Conservation (phyloP, 2,329 filamentous ascomycete genomes). For the Fusarium paranaense region DNA sequence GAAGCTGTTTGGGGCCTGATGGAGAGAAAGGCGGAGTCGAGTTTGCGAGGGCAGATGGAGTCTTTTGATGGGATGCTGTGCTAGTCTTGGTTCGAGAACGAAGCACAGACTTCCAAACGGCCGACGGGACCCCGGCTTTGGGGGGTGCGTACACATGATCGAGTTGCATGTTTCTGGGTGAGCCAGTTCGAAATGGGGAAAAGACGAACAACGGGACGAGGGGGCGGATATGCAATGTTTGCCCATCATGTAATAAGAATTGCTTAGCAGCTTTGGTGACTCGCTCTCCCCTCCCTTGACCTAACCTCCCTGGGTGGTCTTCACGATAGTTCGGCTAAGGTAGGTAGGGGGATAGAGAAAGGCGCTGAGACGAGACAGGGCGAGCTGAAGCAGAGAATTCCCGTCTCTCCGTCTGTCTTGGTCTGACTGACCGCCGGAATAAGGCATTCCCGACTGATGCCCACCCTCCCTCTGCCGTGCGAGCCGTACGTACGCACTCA, state of each 20-base stretch:
- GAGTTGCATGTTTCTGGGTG: slow-evolving; percentile 18
- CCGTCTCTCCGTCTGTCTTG: neutral
- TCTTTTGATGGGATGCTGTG: slow-evolving; percentile 1
- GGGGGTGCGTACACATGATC: slow-evolving; percentile 6
- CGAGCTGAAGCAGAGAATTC: slow-evolving; percentile 15
- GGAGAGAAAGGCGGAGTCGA: slow-evolving; percentile 17
- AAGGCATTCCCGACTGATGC: neutral
- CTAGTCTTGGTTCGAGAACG: slow-evolving; percentile 35
- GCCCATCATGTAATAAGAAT: slow-evolving; percentile 36
- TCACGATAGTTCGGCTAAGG: slow-evolving; percentile 19
- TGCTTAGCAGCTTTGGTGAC: slow-evolving; percentile 11
- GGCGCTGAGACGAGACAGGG: neutral
- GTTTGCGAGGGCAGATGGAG: slow-evolving; percentile 9
- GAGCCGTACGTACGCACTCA: neutral
- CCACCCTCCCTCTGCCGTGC: neutral
- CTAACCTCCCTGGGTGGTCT: slow-evolving; percentile 3
- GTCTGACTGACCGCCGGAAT: slow-evolving; percentile 27
- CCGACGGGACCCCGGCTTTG: slow-evolving; percentile 23
- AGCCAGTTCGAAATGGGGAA: slow-evolving; percentile 32
- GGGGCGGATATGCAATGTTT: neutral
- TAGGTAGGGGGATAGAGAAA: neutral
- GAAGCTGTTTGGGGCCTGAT: slow-evolving; percentile 11
- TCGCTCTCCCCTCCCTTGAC: neutral
- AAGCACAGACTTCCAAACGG: slow-evolving; percentile 26
- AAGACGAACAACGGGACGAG: neutral